Evolutionary conservation across 306 rosid genomes (phyloP).

Genomic region (Casuarina equisetifolia): DNA sequence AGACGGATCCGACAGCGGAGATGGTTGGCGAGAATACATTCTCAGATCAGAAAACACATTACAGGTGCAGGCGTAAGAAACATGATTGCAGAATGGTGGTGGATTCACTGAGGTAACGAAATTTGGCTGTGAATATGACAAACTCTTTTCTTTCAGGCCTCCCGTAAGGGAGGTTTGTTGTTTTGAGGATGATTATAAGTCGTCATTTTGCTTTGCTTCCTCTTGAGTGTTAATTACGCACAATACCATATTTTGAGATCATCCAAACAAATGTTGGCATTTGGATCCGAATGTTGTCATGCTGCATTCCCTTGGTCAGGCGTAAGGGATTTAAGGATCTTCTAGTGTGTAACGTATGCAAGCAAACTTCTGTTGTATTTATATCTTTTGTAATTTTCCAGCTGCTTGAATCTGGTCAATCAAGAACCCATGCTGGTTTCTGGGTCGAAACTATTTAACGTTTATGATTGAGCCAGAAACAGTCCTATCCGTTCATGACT

Average conservation of each 20-base stretch:
- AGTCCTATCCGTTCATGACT: neutral
- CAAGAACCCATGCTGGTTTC: neutral
- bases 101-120: constrained; percentile 60
- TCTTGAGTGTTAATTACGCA: neutral
- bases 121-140: neutral
- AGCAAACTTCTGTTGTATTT: neutral
- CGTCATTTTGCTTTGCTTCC: neutral
- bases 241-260: neutral
- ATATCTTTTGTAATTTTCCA: neutral
- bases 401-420: neutral
- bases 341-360: neutral
- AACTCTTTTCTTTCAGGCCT: neutral
- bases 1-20: constrained; percentile 71
- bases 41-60: constrained; percentile 80
- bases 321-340: neutral
- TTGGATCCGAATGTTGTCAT: neutral
- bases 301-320: neutral
- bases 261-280: neutral
- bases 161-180: neutral
- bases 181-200: neutral
- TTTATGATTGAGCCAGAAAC: neutral
- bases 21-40: constrained; percentile 88
- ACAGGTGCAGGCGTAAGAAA: constrained; percentile 89
- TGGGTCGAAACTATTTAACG: neutral
- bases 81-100: constrained; percentile 90